These are phyloP conservation scores for Eimeria praecox DNA, from an alignment of 169 alveolate genomes.

Conservation along the genomic window DNA sequence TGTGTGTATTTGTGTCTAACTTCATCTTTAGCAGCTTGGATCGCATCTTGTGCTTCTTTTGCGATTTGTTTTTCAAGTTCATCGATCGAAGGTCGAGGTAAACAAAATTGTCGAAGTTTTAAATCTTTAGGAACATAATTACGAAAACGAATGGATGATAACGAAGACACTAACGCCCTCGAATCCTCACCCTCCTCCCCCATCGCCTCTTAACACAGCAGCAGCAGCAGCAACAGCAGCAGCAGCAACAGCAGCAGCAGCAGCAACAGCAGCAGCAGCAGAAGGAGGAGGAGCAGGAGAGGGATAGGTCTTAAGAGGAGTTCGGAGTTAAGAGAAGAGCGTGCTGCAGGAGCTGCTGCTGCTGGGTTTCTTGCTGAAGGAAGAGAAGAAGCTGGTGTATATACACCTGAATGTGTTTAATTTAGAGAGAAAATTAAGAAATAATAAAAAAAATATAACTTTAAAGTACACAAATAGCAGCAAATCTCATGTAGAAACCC, in stretches of 20 bases:
- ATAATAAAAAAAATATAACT: too few relatives aligned
- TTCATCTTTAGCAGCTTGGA: conserved; percentile 69
- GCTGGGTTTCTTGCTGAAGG: neutral
- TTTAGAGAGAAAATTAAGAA: too few relatives aligned
- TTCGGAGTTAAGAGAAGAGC: too few relatives aligned
- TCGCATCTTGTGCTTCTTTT: conserved; percentile 80
- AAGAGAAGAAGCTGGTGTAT: neutral
- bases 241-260: too few relatives aligned
- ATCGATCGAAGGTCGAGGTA: conserved; percentile 85
- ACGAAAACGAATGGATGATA: conserved; percentile 66
- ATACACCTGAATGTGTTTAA: too few relatives aligned
- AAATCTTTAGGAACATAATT: conserved; percentile 85
- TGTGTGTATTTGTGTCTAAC: neutral
- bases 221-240: conserved; percentile 1
- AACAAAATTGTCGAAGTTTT: conserved; percentile 82
- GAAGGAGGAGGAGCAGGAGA: too few relatives aligned
- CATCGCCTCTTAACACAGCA: neutral
- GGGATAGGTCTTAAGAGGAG: too few relatives aligned
- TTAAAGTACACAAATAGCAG: too few relatives aligned
- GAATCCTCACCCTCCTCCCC: conserved; percentile 18
- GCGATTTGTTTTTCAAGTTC: conserved; percentile 84
- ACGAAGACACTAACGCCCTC: neutral
- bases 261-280: too few relatives aligned
- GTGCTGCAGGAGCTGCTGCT: too few relatives aligned
- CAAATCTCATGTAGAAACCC: too few relatives aligned